Evolutionary conservation across 2,329 filamentous ascomycete species (phyloP).

Genomic region (Dactylellina leptospora): DNA sequence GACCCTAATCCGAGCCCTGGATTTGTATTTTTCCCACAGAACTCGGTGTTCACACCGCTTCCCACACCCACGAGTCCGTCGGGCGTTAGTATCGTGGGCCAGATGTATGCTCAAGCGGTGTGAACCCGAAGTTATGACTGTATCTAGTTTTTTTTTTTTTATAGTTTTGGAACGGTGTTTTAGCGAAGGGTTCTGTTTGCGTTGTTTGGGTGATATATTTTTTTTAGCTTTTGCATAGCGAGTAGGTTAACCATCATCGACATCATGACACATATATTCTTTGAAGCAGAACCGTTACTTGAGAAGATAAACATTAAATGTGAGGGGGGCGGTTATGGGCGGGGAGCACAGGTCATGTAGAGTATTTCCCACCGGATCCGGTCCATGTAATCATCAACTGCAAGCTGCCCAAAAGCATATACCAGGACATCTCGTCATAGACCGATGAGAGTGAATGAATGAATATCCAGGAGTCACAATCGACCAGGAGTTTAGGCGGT

Average conservation of each 20-base stretch:
- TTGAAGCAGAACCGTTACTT: too few relatives aligned
- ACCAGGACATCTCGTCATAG: too few relatives aligned
- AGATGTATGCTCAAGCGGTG: constrained; percentile 51
- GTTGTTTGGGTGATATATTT: constrained; percentile 49
- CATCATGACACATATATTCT: not conserved
- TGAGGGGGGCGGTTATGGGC: too few relatives aligned
- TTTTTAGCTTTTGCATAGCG: constrained; percentile 16
- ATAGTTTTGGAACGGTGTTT: constrained; percentile 9
- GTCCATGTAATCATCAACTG: too few relatives aligned
- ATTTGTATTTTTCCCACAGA: constrained; percentile 50
- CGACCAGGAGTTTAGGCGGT: constrained; percentile 47
- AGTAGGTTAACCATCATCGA: constrained; percentile 21
- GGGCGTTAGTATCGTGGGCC: constrained; percentile 26
- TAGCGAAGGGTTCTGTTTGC: constrained; percentile 27
- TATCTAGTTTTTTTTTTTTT: not conserved
- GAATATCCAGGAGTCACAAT: too few relatives aligned
- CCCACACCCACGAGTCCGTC: constrained; percentile 42
- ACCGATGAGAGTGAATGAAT: too few relatives aligned
- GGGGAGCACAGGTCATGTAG: too few relatives aligned
- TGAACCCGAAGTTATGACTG: constrained; percentile 31
- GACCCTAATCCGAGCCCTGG: constrained; percentile 52
- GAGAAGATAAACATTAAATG: too few relatives aligned
- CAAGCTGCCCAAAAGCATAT: too few relatives aligned
- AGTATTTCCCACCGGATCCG: too few relatives aligned
- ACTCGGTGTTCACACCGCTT: constrained; percentile 37